These are phyloP conservation scores for Hymenoscyphus albidus DNA, from an alignment of 2,329 filamentous ascomycete species.

Conservation along the genomic window DNA sequence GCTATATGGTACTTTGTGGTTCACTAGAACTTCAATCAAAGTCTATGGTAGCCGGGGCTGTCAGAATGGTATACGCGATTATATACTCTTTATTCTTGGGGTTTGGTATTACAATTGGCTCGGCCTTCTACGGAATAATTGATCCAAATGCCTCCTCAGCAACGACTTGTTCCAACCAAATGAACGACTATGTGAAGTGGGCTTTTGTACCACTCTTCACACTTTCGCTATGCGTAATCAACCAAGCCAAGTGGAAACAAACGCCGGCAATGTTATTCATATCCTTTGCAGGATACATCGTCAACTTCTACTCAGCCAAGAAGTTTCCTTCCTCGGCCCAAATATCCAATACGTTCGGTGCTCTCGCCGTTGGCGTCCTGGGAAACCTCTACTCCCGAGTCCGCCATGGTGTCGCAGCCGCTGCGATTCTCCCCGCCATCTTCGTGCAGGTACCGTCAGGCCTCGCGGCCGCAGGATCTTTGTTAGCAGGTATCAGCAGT, in stretches of 20 bases:
- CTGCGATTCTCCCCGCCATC: constrained; percentile 81
- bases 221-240: constrained; percentile 69
- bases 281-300: constrained; percentile 68
- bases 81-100: constrained; percentile 56
- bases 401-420: constrained; percentile 65
- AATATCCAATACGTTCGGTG: constrained; percentile 72
- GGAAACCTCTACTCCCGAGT: constrained; percentile 72
- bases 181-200: constrained; percentile 55
- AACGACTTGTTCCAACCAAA: constrained; percentile 44
- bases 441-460: constrained; percentile 67
- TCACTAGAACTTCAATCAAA: constrained; percentile 54
- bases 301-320: constrained; percentile 68
- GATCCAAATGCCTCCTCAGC: constrained; percentile 45
- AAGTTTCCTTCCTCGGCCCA: constrained; percentile 68
- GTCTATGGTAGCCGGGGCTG: constrained; percentile 52
- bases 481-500: constrained; percentile 54
- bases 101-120: constrained; percentile 55
- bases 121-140: constrained; percentile 50
- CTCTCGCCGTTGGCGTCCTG: constrained; percentile 69
- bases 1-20: constrained; percentile 58
- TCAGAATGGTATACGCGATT: constrained; percentile 56
- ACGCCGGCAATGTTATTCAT: constrained; percentile 74
- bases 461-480: constrained; percentile 56
- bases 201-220: constrained; percentile 71
- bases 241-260: constrained; percentile 79